phyloP scores from a whole-genome alignment of 805 yeast species.

The Lipomyces mesembrius region DNA sequence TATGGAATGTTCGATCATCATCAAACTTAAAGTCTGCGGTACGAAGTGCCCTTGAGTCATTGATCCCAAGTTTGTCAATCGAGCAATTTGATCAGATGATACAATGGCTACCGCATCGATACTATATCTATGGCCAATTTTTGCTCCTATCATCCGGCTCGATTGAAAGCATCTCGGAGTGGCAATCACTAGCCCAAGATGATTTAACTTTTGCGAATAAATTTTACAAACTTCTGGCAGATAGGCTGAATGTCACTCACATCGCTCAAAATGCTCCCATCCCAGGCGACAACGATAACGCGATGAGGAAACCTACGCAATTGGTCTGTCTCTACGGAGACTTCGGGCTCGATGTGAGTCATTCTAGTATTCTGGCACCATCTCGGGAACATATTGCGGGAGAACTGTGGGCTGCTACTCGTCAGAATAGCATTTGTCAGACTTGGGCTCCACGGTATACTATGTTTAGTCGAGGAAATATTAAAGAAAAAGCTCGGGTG shows the following conservation, averaged over 20 bases:
- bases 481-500: slow-evolving; percentile 76
- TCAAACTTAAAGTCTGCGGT: neutral
- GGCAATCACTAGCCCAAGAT: slow-evolving; percentile 44
- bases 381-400: slow-evolving; percentile 50
- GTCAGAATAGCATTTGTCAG: slow-evolving; percentile 77
- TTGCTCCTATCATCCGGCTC: slow-evolving; percentile 57
- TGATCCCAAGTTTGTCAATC: slow-evolving; percentile 1
- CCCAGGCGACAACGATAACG: slow-evolving; percentile 50
- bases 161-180: slow-evolving; percentile 46
- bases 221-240: slow-evolving; percentile 37
- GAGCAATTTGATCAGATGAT: neutral
- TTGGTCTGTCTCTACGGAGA: slow-evolving; percentile 66
- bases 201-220: slow-evolving; percentile 10
- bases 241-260: slow-evolving; percentile 53
- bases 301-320: slow-evolving; percentile 67
- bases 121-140: slow-evolving; percentile 66
- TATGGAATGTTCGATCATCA: neutral
- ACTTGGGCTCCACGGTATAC: slow-evolving; percentile 85
- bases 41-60: neutral
- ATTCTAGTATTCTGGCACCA: slow-evolving; percentile 49
- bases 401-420: slow-evolving; percentile 72
- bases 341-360: slow-evolving; percentile 55
- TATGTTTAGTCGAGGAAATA: slow-evolving; percentile 87
- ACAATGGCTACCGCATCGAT: slow-evolving; percentile 55
- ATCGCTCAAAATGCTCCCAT: slow-evolving; percentile 77